A percentile compares a stretch with the other conserved stretches of the same genome.
Evolutionary conservation across 2,329 filamentous ascomycete species (phyloP).

Genomic region (Aspergillus pseudotamarii): DNA sequence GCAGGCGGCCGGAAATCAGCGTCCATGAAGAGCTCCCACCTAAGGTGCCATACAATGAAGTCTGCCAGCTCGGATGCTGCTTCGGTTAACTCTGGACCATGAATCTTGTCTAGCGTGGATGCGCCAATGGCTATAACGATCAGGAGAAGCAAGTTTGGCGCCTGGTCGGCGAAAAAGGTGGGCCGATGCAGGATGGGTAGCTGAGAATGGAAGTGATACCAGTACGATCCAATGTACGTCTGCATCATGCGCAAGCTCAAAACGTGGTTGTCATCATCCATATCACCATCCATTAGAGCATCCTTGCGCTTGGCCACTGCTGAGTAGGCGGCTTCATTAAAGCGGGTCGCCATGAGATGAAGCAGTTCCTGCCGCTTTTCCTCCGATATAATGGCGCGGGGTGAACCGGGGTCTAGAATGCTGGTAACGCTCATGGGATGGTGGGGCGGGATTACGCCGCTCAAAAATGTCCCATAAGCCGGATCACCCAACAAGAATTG

Average conservation of each 20-base stretch:
- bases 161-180: constrained; percentile 86
- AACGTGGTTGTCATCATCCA: constrained; percentile 62
- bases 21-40: constrained; percentile 95
- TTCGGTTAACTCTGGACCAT: constrained; percentile 72
- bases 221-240: constrained; percentile 89
- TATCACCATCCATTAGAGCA: constrained; percentile 75
- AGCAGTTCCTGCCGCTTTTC: constrained; percentile 83
- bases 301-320: constrained; percentile 75
- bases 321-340: constrained; percentile 77
- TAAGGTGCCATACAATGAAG: constrained; percentile 88
- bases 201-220: constrained; percentile 92
- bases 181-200: constrained; percentile 93
- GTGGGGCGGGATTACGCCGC: constrained; percentile 55
- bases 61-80: constrained; percentile 82
- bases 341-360: constrained; percentile 77
- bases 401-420: constrained; percentile 76
- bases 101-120: constrained; percentile 80
- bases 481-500: constrained; percentile 56
- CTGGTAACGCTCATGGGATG: constrained; percentile 91
- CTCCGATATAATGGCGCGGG: constrained; percentile 80
- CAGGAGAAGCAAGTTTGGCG: constrained; percentile 79
- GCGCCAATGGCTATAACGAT: constrained; percentile 92
- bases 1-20: constrained; percentile 86
- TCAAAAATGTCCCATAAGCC: constrained; percentile 51
- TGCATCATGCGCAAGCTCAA: constrained; percentile 95